Percentiles rank a stretch among this genome's conserved stretches.
Evolutionary conservation across 768 basidiomycete species (phyloP).

Genomic region (Mycena rebaudengoi): DNA sequence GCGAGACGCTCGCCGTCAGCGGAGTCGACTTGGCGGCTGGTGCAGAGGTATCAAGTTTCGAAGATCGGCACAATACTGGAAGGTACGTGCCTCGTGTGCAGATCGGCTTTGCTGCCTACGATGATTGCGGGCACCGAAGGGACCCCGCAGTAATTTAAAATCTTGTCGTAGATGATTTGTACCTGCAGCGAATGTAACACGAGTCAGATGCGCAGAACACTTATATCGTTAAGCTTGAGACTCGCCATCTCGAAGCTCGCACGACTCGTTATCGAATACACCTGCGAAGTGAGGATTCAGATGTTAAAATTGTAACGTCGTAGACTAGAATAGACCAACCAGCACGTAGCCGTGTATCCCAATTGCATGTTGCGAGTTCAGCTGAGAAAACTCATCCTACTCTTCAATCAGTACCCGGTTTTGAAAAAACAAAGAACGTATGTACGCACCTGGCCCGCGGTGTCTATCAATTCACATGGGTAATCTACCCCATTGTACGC

Average conservation of each 20-base stretch:
- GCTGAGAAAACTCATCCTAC: constrained; percentile 97
- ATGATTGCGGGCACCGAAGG: constrained; percentile 91
- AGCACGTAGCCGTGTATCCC: constrained; percentile 98
- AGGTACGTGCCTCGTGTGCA: constrained; percentile 72
- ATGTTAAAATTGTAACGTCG: too few species aligned
- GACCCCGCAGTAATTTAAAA: constrained; percentile 85
- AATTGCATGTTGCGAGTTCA: constrained; percentile 93
- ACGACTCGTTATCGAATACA: constrained; percentile 91
- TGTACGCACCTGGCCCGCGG: constrained; percentile 85
- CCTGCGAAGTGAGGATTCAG: too few species aligned
- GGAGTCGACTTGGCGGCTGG: constrained; percentile 75
- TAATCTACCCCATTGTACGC: constrained; percentile 90
- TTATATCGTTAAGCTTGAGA: too few species aligned
- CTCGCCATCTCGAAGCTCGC: constrained; percentile 96
- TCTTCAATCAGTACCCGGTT: too few species aligned
- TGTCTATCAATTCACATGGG: constrained; percentile 97
- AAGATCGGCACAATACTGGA: neutral
- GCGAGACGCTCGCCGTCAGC: constrained; percentile 83
- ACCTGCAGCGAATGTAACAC: too few species aligned
- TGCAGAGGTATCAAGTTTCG: constrained; percentile 35
- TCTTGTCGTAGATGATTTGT: constrained; percentile 91
- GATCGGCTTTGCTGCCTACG: constrained; percentile 92
- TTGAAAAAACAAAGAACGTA: constrained; percentile 37
- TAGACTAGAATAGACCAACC: too few species aligned
- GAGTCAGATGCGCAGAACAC: too few species aligned